These are phyloP conservation scores for Xeromyces bisporus DNA, from an alignment of 495 filamentous ascomycete genomes.

Conservation along the genomic window DNA sequence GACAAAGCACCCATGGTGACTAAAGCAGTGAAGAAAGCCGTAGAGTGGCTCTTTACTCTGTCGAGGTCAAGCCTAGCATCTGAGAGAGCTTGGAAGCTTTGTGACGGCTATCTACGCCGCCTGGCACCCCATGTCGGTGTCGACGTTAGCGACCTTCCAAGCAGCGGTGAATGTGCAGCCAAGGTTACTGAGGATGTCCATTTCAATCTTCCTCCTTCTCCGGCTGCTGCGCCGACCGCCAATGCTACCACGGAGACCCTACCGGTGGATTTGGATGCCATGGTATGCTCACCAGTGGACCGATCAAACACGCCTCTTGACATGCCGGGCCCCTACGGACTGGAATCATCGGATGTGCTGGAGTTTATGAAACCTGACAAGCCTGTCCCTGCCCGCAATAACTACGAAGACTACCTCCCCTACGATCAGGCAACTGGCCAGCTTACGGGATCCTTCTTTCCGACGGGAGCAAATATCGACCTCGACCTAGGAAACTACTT, in stretches of 20 bases:
- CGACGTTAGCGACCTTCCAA: conserved; percentile 13
- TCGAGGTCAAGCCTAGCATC: conserved; percentile 29
- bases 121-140: conserved; percentile 22
- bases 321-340: conserved; percentile 5
- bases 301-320: conserved; percentile 8
- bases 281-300: conserved; percentile 15
- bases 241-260: conserved; percentile 7
- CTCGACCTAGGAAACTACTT: conserved; percentile 17
- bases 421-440: conserved; percentile 26
- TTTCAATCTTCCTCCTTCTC: conserved; percentile 1
- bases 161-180: conserved; percentile 10
- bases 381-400: conserved; percentile 5
- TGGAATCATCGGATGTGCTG: conserved; percentile 13
- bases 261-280: conserved; percentile 12
- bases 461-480: conserved; percentile 14
- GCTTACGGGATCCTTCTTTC: conserved; percentile 27
- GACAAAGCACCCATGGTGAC: conserved; percentile 32
- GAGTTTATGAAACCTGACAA: conserved; percentile 16
- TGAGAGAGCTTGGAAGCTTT: conserved; percentile 34
- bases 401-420: conserved; percentile 21
- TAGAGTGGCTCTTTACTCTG: conserved; percentile 35
- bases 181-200: conserved; percentile 1
- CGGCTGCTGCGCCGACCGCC: conserved; percentile 1
- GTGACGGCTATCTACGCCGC: conserved; percentile 29
- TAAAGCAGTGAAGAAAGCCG: conserved; percentile 35